A percentile compares a stretch with the other conserved stretches of the same genome.
Evolutionary conservation across 2,329 filamentous ascomycete genomes (phyloP).

Genomic region (Aschersonia sp.): DNA sequence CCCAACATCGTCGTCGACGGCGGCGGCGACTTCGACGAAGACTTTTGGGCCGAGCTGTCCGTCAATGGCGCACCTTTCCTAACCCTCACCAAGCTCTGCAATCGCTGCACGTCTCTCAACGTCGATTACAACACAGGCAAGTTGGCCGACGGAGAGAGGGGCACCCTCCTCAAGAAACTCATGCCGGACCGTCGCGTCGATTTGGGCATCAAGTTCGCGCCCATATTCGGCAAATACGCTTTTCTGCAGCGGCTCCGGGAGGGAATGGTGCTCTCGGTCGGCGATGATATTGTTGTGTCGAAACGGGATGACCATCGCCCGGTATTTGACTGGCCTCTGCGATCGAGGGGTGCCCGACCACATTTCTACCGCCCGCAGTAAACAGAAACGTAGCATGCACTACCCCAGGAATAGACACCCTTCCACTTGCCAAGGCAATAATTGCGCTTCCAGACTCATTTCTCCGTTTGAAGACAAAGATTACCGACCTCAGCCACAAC

Average conservation of each 20-base stretch:
- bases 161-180: slow-evolving; percentile 53
- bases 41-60: slow-evolving; percentile 53
- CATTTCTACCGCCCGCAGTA: slow-evolving; percentile 11
- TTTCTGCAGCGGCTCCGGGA: slow-evolving; percentile 30
- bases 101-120: slow-evolving; percentile 54
- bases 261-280: slow-evolving; percentile 29
- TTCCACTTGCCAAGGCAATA: too few species aligned
- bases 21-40: slow-evolving; percentile 49
- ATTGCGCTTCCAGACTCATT: too few species aligned
- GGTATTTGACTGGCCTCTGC: slow-evolving; percentile 34
- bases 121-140: slow-evolving; percentile 56
- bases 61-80: slow-evolving; percentile 27
- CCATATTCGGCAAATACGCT: slow-evolving; percentile 61
- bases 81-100: slow-evolving; percentile 54
- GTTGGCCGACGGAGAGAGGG: slow-evolving; percentile 37
- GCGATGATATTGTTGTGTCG: slow-evolving; percentile 40
- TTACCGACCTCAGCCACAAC: too few species aligned
- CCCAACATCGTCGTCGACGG: slow-evolving; percentile 59
- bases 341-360: slow-evolving; percentile 6
- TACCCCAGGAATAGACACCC: not conserved
- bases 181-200: slow-evolving; percentile 60
- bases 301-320: slow-evolving; percentile 35
- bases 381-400: not conserved
- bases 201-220: slow-evolving; percentile 48
- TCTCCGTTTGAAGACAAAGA: too few species aligned